A percentile compares a stretch with the other conserved stretches of the same genome.
Conservation (phyloP, 2,329 filamentous ascomycete species). For the Cytospora schulzeri region DNA sequence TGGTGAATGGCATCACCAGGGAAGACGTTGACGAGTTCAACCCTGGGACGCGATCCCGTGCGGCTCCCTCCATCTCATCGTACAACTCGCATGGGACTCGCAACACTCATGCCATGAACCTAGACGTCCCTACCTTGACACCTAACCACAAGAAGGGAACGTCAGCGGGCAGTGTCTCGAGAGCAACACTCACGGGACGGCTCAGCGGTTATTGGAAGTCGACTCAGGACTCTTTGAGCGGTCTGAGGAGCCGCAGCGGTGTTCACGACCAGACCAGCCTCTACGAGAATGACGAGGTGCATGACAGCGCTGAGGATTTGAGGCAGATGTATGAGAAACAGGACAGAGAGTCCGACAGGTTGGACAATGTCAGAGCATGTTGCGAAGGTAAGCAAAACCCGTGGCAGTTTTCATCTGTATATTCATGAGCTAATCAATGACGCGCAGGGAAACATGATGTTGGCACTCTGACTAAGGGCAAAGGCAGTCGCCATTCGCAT, state of each 20-base stretch:
- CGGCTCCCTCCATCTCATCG: slow-evolving; percentile 71
- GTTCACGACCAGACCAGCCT: slow-evolving; percentile 47
- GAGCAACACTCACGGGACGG: slow-evolving; percentile 41
- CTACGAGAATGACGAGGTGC: slow-evolving; percentile 58
- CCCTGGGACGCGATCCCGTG: slow-evolving; percentile 57
- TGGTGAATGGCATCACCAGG: slow-evolving; percentile 58
- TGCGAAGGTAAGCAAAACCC: slow-evolving; percentile 77
- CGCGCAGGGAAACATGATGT: slow-evolving; percentile 72
- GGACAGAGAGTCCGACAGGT: slow-evolving; percentile 72
- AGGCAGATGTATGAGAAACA: slow-evolving; percentile 77
- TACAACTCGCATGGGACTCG: slow-evolving; percentile 75
- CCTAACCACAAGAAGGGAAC: slow-evolving; percentile 47
- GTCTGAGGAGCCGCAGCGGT: slow-evolving; percentile 54
- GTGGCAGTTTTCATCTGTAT: not conserved
- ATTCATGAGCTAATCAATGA: not conserved
- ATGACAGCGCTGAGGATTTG: slow-evolving; percentile 82
- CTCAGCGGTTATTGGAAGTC: slow-evolving; percentile 63
- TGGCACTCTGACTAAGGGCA: slow-evolving; percentile 55
- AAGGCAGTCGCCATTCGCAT: slow-evolving; percentile 46
- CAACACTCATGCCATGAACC: slow-evolving; percentile 59
- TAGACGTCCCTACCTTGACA: slow-evolving; percentile 60
- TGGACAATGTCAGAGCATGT: slow-evolving; percentile 96
- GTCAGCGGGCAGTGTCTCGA: slow-evolving; percentile 18
- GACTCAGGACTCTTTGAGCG: slow-evolving; percentile 54
- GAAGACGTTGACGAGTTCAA: slow-evolving; percentile 82